Evolutionary conservation across 345 rosid genomes (phyloP).

Genomic region (Gossypium sturtianum): DNA sequence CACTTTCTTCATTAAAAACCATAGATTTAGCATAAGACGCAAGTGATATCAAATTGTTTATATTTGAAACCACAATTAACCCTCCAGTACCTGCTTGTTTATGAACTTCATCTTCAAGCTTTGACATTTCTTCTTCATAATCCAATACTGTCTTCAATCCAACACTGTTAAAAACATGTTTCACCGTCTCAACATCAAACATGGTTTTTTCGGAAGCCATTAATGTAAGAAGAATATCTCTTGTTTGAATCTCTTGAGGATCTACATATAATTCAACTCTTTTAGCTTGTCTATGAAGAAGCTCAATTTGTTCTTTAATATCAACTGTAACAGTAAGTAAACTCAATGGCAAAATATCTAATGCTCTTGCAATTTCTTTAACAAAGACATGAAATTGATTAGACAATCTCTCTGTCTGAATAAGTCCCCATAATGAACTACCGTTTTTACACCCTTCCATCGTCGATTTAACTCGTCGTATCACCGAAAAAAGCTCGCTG

Average conservation of each 20-base stretch:
- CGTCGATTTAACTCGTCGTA: conserved; percentile 35
- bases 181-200: conserved; percentile 24
- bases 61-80: conserved; percentile 48
- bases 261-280: conserved; percentile 43
- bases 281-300: conserved; percentile 55
- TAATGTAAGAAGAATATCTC: conserved; percentile 37
- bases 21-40: conserved; percentile 37
- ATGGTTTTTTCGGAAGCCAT: conserved; percentile 37
- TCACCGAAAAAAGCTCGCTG: conserved; percentile 51
- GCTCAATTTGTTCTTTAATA: conserved; percentile 61
- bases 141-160: conserved; percentile 38
- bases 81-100: conserved; percentile 76
- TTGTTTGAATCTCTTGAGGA: conserved; percentile 35
- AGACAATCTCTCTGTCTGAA: conserved; percentile 37
- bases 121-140: conserved; percentile 46
- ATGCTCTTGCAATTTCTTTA: conserved; percentile 62
- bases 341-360: conserved; percentile 60
- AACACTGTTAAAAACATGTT: conserved; percentile 36
- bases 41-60: conserved; percentile 56
- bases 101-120: conserved; percentile 46
- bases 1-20: conserved; percentile 31
- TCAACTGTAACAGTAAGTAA: conserved; percentile 41
- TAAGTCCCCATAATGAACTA: conserved; percentile 47
- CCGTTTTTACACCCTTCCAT: conserved; percentile 44
- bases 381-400: conserved; percentile 43